Base-by-base conservation (phyloP, 2,329 filamentous ascomycete genomes). In the Ophiostoma piceae region DNA sequence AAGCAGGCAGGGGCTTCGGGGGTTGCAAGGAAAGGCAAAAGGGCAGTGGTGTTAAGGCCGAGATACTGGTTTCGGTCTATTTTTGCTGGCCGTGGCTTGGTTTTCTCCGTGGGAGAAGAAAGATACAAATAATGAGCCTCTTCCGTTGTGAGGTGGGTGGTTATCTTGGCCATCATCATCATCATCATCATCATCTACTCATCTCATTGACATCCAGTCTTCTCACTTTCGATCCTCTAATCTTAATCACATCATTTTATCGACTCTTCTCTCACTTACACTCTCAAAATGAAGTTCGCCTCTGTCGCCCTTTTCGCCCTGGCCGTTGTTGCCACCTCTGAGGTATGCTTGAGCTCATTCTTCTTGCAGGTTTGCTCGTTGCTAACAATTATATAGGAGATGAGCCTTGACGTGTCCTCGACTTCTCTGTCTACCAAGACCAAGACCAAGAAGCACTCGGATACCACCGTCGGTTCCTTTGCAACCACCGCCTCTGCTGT, bases 281-380 rank as follows among this genome's bases (percentile, higher is more conserved):
- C 26, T n/a, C 66, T 29, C 43, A 72, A 65, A 35, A 72, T 73
- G 72, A 73, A 70, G 67, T 66, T 69, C 65, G 51, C 68, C 1
- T 60, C 68, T 5, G 26, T 72, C 37, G 32, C 71, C 68, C 11
- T 72, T 62, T 35, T 73, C 47, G 68, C 70, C 11, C 72, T 73
- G 14, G 72, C 72, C 14, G 68, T 71, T n/a, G 71, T 68, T 29
- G 72, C 62, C 12, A 67, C 64, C 66, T 71, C 73, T n/a, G 69
- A 72, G 66, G 73, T 74, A 69, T 14, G 65, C 5, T 11, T 29
- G 16, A 29, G 39, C 22, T 22, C 2, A 19, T 19, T 16, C n/a
- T 9, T 35, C 7, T 57, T 29, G 2, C 14, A 14, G 12, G 19
- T 11, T 8, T 32, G 5, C 32, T 37, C 3, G 19, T 65, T 19